phyloP scores from a whole-genome alignment of 345 rosid species.

The Lepidium sativum region DNA sequence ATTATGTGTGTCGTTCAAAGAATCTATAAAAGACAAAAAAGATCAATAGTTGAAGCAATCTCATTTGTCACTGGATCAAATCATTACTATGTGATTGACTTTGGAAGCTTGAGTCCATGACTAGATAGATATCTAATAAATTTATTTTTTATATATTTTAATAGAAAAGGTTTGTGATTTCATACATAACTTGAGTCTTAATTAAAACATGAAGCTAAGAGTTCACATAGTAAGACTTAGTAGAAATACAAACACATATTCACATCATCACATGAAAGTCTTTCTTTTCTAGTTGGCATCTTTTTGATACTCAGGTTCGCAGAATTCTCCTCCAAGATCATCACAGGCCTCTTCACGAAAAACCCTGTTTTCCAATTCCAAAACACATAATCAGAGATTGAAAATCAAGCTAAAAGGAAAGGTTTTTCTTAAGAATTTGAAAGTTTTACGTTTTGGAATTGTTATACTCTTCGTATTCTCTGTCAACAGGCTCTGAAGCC shows the following conservation, averaged over 20 bases:
- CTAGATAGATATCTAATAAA: too few relatives aligned
- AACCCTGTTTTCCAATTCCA: constrained; percentile 39
- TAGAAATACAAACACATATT: constrained; percentile 18
- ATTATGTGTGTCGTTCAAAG: too few relatives aligned
- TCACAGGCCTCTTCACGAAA: constrained; percentile 79
- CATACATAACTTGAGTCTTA: too few relatives aligned
- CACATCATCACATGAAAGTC: constrained; percentile 11
- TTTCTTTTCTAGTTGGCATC: constrained; percentile 28
- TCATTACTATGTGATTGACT: too few relatives aligned
- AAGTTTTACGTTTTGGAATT: constrained; percentile 73
- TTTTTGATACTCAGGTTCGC: constrained; percentile 48
- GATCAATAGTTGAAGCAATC: too few relatives aligned
- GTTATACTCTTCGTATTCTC: constrained; percentile 64
- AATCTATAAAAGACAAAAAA: too few relatives aligned
- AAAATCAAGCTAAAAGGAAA: too few relatives aligned
- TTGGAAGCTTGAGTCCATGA: too few relatives aligned
- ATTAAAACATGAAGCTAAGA: background rate
- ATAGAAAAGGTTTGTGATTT: too few relatives aligned
- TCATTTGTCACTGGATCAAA: too few relatives aligned
- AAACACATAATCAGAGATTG: constrained; percentile 7
- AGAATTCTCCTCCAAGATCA: constrained; percentile 94
- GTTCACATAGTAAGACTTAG: background rate
- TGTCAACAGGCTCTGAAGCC: constrained; percentile 44
- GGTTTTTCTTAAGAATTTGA: too few relatives aligned
- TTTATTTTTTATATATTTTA: too few relatives aligned